Conservation (phyloP, 2,329 filamentous ascomycete species). For the Colletotrichum paranaense region DNA sequence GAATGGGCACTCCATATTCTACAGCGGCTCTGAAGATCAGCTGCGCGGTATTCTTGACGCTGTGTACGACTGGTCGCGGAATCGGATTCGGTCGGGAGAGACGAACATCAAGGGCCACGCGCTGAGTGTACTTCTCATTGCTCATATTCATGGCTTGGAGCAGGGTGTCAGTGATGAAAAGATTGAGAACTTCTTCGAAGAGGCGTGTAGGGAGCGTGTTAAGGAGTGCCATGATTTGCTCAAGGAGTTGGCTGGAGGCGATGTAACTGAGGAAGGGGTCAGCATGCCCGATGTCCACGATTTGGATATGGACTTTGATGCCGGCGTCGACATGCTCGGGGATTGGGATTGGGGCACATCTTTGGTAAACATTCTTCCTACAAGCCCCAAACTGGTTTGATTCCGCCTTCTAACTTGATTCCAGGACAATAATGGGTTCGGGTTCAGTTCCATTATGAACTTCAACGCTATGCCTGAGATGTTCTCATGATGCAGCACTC, state of each 20-base stretch:
- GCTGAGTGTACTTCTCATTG: constrained; percentile 47
- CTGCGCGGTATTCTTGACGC: constrained; percentile 45
- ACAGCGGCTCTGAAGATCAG: constrained; percentile 47
- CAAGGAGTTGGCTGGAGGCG: constrained; percentile 45
- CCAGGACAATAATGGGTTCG: not conserved
- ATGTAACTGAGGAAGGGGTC: constrained; percentile 18
- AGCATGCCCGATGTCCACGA: constrained; percentile 11
- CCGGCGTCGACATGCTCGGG: constrained; percentile 37
- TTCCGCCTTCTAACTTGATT: not conserved
- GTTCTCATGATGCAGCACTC: not conserved
- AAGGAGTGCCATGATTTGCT: constrained; percentile 46
- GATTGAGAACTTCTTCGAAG: constrained; percentile 45
- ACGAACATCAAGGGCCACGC: constrained; percentile 55
- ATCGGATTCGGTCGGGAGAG: constrained; percentile 53
- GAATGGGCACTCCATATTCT: constrained; percentile 43
- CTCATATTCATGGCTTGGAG: constrained; percentile 50
- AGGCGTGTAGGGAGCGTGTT: constrained; percentile 41
- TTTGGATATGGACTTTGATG: constrained; percentile 30
- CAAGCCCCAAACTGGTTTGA: not conserved
- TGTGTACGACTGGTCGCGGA: constrained; percentile 45
- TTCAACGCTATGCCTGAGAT: not conserved
- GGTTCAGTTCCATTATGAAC: not conserved
- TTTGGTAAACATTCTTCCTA: constrained; percentile 40
- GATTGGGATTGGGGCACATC: constrained; percentile 44
- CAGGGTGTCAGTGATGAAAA: constrained; percentile 42